Percentiles rank a stretch among this genome's conserved stretches.
Evolutionary conservation across 352 stramenopile genomes (phyloP).

Genomic region (Globisporangium viniferum): DNA sequence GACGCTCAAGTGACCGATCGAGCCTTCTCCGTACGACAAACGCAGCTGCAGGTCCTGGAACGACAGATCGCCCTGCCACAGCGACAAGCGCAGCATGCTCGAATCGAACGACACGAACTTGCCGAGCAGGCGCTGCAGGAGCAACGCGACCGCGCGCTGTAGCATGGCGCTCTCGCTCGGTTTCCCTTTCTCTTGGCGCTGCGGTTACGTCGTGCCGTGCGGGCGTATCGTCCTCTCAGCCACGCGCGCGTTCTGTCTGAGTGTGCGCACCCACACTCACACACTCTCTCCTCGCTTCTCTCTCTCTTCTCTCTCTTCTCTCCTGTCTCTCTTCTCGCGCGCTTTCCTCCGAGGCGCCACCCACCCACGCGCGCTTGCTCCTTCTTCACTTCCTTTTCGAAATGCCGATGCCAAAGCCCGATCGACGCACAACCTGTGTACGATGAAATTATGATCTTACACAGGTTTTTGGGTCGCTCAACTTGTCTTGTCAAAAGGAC

Average conservation of each 20-base stretch:
- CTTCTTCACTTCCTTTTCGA: background rate
- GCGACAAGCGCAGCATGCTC: constrained; percentile 76
- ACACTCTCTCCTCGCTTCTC: background rate
- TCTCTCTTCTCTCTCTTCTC: background rate
- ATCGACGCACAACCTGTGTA: too few species aligned
- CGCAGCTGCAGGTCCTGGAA: constrained; percentile 81
- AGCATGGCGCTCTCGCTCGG: constrained; percentile 44
- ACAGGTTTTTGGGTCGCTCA: too few species aligned
- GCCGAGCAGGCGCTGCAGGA: constrained; percentile 83
- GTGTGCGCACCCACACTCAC: background rate
- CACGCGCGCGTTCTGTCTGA: background rate
- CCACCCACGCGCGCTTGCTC: background rate
- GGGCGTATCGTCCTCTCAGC: background rate
- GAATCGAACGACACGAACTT: constrained; percentile 89
- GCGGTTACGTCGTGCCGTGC: background rate
- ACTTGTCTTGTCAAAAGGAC: too few species aligned
- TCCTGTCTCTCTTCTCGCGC: background rate
- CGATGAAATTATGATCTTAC: too few species aligned
- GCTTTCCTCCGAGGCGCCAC: background rate
- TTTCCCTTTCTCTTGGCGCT: background rate
- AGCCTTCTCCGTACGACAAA: constrained; percentile 72
- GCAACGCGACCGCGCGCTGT: constrained; percentile 73
- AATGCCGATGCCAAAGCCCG: background rate
- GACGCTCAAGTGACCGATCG: constrained; percentile 72
- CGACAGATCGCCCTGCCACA: constrained; percentile 84